Evolutionary conservation across 495 filamentous ascomycete species (phyloP).

Genomic region (Annulohypoxylon nitens): DNA sequence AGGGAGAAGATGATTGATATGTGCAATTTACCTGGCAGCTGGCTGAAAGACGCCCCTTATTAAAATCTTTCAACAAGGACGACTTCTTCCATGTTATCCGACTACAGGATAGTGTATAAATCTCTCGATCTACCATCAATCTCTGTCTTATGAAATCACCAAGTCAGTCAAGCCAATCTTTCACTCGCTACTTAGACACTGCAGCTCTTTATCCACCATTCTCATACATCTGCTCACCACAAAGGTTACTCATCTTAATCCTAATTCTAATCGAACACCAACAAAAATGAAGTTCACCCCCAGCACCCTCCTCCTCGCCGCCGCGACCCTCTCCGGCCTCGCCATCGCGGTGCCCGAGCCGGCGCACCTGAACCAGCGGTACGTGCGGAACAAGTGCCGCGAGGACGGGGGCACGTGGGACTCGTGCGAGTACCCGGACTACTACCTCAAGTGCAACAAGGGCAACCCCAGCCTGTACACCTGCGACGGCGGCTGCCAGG

Average conservation of each 20-base stretch:
- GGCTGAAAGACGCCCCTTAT: no score
- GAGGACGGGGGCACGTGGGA: constrained; percentile 14
- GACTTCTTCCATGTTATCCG: no score
- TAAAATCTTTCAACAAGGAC: no score
- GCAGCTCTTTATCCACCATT: no score
- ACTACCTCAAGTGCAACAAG: constrained; percentile 14
- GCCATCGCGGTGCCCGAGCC: background rate
- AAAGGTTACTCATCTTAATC: no score
- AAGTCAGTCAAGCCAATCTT: background rate
- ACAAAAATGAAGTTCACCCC: constrained; percentile 22
- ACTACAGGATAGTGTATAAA: no score
- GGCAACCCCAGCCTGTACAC: constrained; percentile 7
- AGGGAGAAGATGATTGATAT: no score
- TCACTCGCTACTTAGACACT: background rate
- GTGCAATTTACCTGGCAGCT: no score
- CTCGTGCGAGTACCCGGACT: constrained; percentile 4
- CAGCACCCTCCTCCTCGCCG: background rate
- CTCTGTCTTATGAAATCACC: no score
- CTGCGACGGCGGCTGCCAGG: constrained; percentile 12
- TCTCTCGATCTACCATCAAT: no score
- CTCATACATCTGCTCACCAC: no score
- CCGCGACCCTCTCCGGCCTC: constrained; percentile 4
- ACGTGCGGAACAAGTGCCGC: constrained; percentile 13
- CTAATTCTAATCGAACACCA: no score
- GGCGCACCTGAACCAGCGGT: background rate